These are phyloP conservation scores for Chenopodium album DNA, from an alignment of 148 eudicot genomes.

Conservation along the genomic window DNA sequence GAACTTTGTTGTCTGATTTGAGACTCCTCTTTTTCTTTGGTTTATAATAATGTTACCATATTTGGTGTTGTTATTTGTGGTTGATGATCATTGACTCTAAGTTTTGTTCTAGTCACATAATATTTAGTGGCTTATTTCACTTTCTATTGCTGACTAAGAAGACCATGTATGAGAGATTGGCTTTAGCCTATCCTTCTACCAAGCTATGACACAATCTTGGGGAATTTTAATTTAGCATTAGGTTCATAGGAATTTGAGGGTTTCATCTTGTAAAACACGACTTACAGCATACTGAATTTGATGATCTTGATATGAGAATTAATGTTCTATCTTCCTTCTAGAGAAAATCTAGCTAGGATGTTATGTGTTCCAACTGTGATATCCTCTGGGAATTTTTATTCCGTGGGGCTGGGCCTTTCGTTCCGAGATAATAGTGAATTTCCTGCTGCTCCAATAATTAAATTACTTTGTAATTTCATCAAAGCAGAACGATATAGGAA, in stretches of 20 bases:
- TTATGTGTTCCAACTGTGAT: no score
- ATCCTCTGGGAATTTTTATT: background rate
- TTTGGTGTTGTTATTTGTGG: background rate
- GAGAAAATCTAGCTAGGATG: background rate
- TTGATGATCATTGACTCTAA: background rate
- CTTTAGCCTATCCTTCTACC: background rate
- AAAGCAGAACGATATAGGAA: background rate
- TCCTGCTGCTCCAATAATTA: background rate
- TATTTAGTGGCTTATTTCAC: background rate
- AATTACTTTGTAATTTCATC: background rate
- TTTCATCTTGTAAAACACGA: background rate
- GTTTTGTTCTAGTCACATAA: background rate
- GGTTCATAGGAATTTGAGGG: no score
- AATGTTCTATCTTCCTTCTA: background rate
- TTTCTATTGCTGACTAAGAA: background rate
- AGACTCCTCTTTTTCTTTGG: slow-evolving; percentile 4
- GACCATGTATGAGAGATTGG: background rate
- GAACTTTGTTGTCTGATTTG: background rate
- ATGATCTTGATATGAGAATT: background rate
- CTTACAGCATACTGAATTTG: background rate
- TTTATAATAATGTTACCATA: background rate
- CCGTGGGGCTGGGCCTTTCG: background rate
- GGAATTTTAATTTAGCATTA: no score
- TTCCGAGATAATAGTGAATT: background rate
- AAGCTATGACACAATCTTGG: background rate